Base-by-base conservation (phyloP, 2,329 filamentous ascomycete genomes). In the Aspergillus alliaceus region DNA sequence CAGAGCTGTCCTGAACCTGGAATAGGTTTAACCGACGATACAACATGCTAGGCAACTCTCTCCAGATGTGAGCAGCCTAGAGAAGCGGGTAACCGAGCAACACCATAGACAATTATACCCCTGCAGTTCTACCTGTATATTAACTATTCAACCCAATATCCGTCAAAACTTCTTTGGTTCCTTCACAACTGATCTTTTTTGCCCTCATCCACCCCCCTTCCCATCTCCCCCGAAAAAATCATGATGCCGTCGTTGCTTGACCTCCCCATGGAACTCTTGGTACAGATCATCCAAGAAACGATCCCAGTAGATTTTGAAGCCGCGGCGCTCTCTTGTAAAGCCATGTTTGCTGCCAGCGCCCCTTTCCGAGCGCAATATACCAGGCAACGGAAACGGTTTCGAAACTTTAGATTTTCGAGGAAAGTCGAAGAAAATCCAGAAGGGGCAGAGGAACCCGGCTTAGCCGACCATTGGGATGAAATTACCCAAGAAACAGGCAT, bases 271-370 rank as follows among this genome's bases (percentile, higher is more conserved):
- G 51, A 54, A 20, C 40, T 54, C 6, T 31, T 54, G n/a, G 18
- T n/a, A 9, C 40, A 47, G 40, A 48, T 54, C 29, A n/a, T 54
- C 22, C 40, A 47, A 34, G 39, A 47, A 22, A 53, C 40, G 20
- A 47, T 48, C n/a, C 51, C 51, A 2, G 20, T 24, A n/a, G 51
- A 29, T n/a, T 54, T 54, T 47, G 51, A 54, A 47, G 40, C 51
- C 31, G 27, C 40, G 9, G 29, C 39, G 3, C 27, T 54, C n/a
- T 46, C 51, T 20, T 54, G 51, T 47, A 46, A 47, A 54, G 12
- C 51, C 24, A 25, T 54, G 5, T 37, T 32, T 47, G 40, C 22
- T 20, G 51, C 51, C 40, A 47, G 51, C 51, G 29, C 39, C 20
- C 40, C 51, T 5, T 54, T 39, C 20, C 51, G 20, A 22, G 40